Evolutionary conservation across 2,329 filamentous ascomycete genomes (phyloP).

Genomic region (Aureobasidium lini): DNA sequence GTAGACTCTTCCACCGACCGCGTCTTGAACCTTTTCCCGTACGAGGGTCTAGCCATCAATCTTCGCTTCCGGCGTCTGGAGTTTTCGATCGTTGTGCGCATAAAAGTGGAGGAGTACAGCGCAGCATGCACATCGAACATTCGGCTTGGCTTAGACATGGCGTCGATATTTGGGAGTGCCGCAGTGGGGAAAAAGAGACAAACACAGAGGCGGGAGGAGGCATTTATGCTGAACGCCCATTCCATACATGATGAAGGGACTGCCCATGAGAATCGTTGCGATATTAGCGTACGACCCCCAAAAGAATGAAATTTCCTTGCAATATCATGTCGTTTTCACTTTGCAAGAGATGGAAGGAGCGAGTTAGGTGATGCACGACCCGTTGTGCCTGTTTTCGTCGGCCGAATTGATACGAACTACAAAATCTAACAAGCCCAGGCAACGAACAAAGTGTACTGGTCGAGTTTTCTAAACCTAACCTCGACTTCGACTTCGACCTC

Average conservation of each 20-base stretch:
- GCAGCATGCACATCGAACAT: slow-evolving; percentile 8
- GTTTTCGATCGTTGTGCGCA: not conserved
- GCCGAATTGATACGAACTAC: not conserved
- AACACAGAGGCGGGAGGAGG: slow-evolving; percentile 1
- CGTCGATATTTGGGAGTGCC: not conserved
- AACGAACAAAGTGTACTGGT: no score
- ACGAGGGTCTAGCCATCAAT: not conserved
- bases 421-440: no score
- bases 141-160: slow-evolving; percentile 8
- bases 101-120: slow-evolving; percentile 4
- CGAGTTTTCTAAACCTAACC: no score
- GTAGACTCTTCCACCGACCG: not conserved
- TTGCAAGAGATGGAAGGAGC: not conserved
- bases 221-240: slow-evolving; percentile 9
- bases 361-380: not conserved
- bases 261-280: slow-evolving; percentile 4
- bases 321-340: not conserved
- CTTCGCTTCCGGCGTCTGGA: slow-evolving; percentile 11
- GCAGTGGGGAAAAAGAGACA: not conserved
- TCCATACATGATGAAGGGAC: slow-evolving; percentile 2
- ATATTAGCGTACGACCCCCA: slow-evolving; percentile 11
- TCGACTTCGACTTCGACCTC: no score
- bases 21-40: not conserved
- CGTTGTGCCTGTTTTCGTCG: no score
- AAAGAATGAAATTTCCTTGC: slow-evolving; percentile 13